Conservation (phyloP, 1,284 basidiomycete genomes). For the Naganishia albida region DNA sequence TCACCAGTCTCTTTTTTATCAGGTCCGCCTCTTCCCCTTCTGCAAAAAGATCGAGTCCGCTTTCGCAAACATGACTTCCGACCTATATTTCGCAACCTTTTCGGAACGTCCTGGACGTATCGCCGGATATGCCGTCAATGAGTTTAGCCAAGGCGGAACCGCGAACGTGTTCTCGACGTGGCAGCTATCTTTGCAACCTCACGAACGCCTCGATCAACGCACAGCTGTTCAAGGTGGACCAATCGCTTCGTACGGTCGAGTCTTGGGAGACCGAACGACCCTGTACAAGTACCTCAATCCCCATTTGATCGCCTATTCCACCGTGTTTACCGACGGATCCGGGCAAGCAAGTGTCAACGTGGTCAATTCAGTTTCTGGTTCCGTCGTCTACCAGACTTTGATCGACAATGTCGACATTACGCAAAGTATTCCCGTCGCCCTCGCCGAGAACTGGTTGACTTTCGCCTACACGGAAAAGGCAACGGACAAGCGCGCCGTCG, state of each 20-base stretch:
- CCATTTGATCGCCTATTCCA: constrained; percentile 69
- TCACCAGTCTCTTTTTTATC: neutral
- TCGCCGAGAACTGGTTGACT: constrained; percentile 92
- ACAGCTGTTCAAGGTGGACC: constrained; percentile 53
- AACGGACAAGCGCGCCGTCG: constrained; percentile 60
- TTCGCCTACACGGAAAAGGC: constrained; percentile 62
- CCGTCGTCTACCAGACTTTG: constrained; percentile 65
- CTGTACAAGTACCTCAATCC: constrained; percentile 95
- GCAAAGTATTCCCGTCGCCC: constrained; percentile 62
- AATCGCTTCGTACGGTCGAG: constrained; percentile 77
- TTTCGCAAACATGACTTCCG: constrained; percentile 39
- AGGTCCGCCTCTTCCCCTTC: constrained; percentile 50
- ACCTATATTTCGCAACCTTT: constrained; percentile 41
- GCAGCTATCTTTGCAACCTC: constrained; percentile 63
- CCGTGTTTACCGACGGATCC: constrained; percentile 52
- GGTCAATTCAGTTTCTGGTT: constrained; percentile 76
- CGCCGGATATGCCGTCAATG: neutral
- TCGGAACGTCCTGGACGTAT: constrained; percentile 18
- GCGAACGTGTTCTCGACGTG: constrained; percentile 53
- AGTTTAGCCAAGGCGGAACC: constrained; percentile 12
- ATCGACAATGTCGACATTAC: constrained; percentile 48
- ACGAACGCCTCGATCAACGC: constrained; percentile 57
- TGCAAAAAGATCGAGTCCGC: constrained; percentile 49
- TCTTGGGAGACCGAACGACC: constrained; percentile 81
- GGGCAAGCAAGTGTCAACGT: constrained; percentile 65